Percentiles rank a stretch among this genome's conserved stretches.
Conservation (phyloP, 805 yeast species). For the Diddensiella transvaalensis region DNA sequence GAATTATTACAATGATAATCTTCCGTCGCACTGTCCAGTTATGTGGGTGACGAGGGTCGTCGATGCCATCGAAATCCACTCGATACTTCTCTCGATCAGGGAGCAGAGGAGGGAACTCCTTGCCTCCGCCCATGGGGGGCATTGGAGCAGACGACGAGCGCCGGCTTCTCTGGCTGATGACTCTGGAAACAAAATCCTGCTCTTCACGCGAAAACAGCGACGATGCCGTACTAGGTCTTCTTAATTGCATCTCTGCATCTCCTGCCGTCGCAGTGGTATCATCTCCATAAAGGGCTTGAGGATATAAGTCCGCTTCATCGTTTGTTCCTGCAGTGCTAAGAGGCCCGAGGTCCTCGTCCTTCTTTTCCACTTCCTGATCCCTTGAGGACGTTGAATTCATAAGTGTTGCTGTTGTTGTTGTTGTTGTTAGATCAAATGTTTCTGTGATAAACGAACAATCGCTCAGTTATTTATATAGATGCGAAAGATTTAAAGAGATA, state of each 20-base stretch:
- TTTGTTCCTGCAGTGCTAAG: neutral
- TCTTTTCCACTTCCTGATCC: neutral
- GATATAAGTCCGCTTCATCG: neutral
- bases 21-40: conserved; percentile 57
- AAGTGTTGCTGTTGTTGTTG: too few relatives aligned
- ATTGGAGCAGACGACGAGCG: conserved; percentile 8
- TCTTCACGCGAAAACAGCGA: conserved; percentile 11
- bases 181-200: conserved; percentile 17
- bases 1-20: conserved; percentile 37
- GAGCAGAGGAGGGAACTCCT: conserved; percentile 15
- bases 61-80: conserved; percentile 71
- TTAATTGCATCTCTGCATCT: neutral
- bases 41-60: conserved; percentile 76
- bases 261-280: neutral
- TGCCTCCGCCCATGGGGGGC: conserved; percentile 19
- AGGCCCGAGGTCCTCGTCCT: neutral
- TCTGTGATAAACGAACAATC: too few relatives aligned
- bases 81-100: conserved; percentile 39
- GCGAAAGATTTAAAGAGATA: too few relatives aligned
- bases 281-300: neutral
- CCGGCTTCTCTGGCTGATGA: conserved; percentile 17
- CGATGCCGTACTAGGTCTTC: neutral
- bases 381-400: too few relatives aligned
- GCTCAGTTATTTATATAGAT: too few relatives aligned
- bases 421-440: too few relatives aligned